These are phyloP conservation scores for Marchantia polymorpha DNA, from an alignment of 225 moss, liverwort and hornwort genomes.

Conservation along the genomic window DNA sequence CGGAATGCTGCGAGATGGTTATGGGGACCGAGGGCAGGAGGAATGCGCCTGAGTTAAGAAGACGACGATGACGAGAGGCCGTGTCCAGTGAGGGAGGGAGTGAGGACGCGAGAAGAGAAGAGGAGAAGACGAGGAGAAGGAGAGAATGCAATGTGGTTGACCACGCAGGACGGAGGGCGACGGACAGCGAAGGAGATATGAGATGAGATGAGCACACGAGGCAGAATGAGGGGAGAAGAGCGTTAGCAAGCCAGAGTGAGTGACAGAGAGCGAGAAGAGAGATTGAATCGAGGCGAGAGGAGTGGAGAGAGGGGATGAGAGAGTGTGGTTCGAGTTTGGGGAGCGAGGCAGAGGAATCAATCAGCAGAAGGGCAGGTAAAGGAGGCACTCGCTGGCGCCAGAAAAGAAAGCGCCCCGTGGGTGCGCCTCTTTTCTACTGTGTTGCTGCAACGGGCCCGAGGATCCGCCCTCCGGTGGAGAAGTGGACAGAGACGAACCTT, in stretches of 20 bases:
- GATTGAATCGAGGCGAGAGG: background rate
- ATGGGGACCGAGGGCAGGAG: background rate
- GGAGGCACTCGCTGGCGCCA: slow-evolving; percentile 83
- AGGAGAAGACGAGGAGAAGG: slow-evolving; percentile 6
- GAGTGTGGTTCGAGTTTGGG: slow-evolving; percentile 43
- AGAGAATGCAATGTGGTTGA: background rate
- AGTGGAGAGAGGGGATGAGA: slow-evolving; percentile 46
- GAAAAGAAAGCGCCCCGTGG: slow-evolving; percentile 89
- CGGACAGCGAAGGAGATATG: slow-evolving; percentile 5
- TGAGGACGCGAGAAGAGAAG: background rate
- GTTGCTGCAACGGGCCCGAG: slow-evolving; percentile 50
- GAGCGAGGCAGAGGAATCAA: slow-evolving; percentile 29
- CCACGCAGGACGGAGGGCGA: background rate
- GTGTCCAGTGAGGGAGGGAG: background rate
- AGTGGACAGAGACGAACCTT: slow-evolving; percentile 37
- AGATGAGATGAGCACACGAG: background rate
- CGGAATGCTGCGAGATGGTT: background rate
- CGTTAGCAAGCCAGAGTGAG: background rate
- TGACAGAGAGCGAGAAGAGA: background rate
- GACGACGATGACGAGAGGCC: background rate
- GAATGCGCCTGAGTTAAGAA: background rate
- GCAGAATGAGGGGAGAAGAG: slow-evolving; percentile 4
- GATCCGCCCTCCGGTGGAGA: slow-evolving; percentile 42
- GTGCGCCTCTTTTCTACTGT: slow-evolving; percentile 57
- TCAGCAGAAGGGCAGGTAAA: slow-evolving; percentile 30